Conservation (phyloP, 2,329 filamentous ascomycete genomes). For the Moelleriella libera region DNA sequence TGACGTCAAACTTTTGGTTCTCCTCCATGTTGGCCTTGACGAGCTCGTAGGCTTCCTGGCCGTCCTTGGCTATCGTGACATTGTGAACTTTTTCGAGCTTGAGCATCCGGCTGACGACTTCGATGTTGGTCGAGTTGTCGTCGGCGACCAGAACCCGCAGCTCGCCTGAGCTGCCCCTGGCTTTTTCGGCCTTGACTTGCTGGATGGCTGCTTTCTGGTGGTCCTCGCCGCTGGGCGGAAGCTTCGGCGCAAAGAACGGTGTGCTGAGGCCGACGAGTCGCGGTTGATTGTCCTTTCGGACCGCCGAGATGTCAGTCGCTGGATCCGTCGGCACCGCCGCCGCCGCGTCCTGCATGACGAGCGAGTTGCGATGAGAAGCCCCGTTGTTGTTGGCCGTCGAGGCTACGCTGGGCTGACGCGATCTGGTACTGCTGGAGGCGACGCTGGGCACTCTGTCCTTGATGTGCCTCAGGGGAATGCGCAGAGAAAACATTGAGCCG, state of each 20-base stretch:
- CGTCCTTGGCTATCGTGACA: constrained; percentile 75
- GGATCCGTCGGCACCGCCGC: constrained; percentile 6
- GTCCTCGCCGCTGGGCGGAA: constrained; percentile 24
- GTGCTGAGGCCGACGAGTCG: constrained; percentile 70
- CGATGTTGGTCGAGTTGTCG: constrained; percentile 42
- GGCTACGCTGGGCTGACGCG: constrained; percentile 31
- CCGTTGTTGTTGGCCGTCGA: constrained; percentile 18
- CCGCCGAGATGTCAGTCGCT: constrained; percentile 4
- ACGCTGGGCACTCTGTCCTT: constrained; percentile 43
- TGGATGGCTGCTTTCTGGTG: constrained; percentile 54
- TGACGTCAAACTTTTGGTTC: constrained; percentile 63
- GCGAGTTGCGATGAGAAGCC: constrained; percentile 18
- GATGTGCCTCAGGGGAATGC: constrained; percentile 66
- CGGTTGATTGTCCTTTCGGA: constrained; percentile 37
- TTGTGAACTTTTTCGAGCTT: constrained; percentile 74
- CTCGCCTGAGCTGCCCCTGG: constrained; percentile 30
- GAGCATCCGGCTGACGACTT: constrained; percentile 46
- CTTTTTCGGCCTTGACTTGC: constrained; percentile 47
- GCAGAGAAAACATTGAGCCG: constrained; percentile 72
- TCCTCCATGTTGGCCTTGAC: constrained; percentile 72
- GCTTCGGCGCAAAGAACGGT: constrained; percentile 55
- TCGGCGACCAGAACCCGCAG: constrained; percentile 80
- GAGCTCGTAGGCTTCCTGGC: constrained; percentile 74
- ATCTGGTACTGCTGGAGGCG: constrained; percentile 38
- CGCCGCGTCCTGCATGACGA: constrained; percentile 5